Percentiles rank a stretch among this genome's conserved stretches.
These are phyloP conservation scores for Trichoderma koningiopsis DNA, from an alignment of 2,329 filamentous ascomycete genomes.

Conservation along the genomic window DNA sequence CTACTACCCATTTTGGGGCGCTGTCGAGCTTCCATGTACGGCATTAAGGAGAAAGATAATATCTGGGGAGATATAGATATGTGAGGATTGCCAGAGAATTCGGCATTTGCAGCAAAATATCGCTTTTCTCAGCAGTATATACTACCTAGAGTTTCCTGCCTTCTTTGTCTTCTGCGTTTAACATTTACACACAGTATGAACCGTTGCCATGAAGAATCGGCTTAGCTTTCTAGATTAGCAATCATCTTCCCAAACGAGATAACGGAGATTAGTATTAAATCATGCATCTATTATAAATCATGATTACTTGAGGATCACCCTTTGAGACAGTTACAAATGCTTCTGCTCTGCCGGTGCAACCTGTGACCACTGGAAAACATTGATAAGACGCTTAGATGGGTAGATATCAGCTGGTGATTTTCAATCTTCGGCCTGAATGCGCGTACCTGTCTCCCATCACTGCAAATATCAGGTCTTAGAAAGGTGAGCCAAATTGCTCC, in stretches of 20 bases:
- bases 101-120: not conserved
- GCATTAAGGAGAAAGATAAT: not conserved
- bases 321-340: not conserved
- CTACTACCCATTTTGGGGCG: not conserved
- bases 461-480: too few relatives aligned
- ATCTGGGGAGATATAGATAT: not conserved
- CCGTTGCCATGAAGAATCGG: not conserved
- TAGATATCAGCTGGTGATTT: not conserved
- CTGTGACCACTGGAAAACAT: not conserved
- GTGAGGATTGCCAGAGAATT: not conserved
- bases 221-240: not conserved
- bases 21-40: not conserved
- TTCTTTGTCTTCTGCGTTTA: not conserved
- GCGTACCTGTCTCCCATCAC: too few relatives aligned
- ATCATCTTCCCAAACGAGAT: not conserved
- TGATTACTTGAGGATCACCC: not conserved
- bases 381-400: not conserved
- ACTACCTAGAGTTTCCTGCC: not conserved
- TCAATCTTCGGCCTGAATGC: not conserved
- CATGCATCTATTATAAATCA: not conserved
- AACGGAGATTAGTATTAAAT: not conserved
- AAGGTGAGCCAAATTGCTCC: not conserved
- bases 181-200: not conserved
- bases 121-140: not conserved
- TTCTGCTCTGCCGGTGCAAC: not conserved